Percentiles rank a stretch among this genome's conserved stretches.
Conservation (phyloP, 768 basidiomycete species). For the Phanerochaete sordida region DNA sequence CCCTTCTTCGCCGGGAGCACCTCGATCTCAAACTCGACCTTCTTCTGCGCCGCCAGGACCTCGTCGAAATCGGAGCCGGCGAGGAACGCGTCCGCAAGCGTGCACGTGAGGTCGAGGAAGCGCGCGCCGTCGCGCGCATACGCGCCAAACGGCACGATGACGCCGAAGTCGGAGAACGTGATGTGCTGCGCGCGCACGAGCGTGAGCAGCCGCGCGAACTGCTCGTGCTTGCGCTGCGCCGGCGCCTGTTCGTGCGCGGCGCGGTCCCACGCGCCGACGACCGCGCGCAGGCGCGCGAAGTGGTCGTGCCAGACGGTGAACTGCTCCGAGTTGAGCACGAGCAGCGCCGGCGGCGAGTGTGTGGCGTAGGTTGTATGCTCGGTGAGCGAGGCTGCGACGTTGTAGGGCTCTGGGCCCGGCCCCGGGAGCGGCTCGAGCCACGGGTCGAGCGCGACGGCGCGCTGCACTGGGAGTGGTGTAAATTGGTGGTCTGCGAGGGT, state of each 20-base stretch:
- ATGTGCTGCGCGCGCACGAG: conserved; percentile 19
- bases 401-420: conserved; percentile 42
- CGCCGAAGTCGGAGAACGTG: conserved; percentile 26
- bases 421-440: conserved; percentile 77
- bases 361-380: background rate
- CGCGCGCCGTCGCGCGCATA: conserved; percentile 6
- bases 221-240: background rate
- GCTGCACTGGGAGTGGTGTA: conserved; percentile 47
- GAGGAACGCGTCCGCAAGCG: conserved; percentile 20
- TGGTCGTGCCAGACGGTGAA: conserved; percentile 82
- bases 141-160: conserved; percentile 16
- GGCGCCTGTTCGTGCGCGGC: background rate
- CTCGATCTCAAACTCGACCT: conserved; percentile 15
- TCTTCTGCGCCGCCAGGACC: conserved; percentile 6
- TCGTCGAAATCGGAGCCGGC: conserved; percentile 7
- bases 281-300: conserved; percentile 52
- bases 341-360: conserved; percentile 28
- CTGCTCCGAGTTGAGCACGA: conserved; percentile 73
- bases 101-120: conserved; percentile 17
- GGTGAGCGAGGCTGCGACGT: conserved; percentile 10
- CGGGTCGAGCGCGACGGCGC: conserved; percentile 71
- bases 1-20: background rate
- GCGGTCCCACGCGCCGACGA: conserved; percentile 52
- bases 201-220: background rate
- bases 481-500: conserved; percentile 25